phyloP scores from a whole-genome alignment of 2,329 filamentous ascomycete species.

The Sporothrix sp. region DNA sequence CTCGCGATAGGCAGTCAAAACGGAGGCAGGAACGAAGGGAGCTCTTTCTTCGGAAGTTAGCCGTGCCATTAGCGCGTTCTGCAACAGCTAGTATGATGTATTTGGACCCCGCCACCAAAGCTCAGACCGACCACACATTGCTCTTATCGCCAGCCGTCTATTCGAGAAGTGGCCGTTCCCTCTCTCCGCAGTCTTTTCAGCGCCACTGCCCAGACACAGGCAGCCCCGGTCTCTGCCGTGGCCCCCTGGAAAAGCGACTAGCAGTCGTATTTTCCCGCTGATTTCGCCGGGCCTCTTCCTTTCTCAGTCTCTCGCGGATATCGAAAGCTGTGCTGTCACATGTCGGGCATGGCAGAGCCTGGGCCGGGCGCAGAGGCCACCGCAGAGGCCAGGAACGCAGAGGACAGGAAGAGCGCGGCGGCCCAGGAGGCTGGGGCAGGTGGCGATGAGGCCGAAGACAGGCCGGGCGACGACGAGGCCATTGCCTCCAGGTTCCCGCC shows the following conservation, averaged over 20 bases:
- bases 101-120: neutral
- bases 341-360: neutral
- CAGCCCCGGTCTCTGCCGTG: neutral
- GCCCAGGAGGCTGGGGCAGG: neutral
- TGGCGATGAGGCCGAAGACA: constrained; percentile 19
- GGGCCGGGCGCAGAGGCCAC: neutral
- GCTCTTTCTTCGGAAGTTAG: constrained; percentile 1
- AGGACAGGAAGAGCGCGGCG: neutral
- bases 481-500: constrained; percentile 34
- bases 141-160: constrained; percentile 4
- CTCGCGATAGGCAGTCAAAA: neutral
- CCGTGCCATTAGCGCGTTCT: neutral
- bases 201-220: too few species aligned
- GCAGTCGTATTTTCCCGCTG: neutral
- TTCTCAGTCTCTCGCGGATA: neutral
- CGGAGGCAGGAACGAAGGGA: neutral
- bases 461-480: constrained; percentile 23
- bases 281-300: neutral
- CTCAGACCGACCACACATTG: too few species aligned
- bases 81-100: neutral
- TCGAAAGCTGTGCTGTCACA: neutral
- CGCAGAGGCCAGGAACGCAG: neutral
- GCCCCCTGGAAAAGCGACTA: neutral
- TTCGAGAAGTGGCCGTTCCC: too few species aligned
- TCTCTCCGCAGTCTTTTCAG: too few species aligned